These are phyloP conservation scores for Yamagishiella unicocca DNA, from an alignment of 139 green algal species.

Conservation along the genomic window DNA sequence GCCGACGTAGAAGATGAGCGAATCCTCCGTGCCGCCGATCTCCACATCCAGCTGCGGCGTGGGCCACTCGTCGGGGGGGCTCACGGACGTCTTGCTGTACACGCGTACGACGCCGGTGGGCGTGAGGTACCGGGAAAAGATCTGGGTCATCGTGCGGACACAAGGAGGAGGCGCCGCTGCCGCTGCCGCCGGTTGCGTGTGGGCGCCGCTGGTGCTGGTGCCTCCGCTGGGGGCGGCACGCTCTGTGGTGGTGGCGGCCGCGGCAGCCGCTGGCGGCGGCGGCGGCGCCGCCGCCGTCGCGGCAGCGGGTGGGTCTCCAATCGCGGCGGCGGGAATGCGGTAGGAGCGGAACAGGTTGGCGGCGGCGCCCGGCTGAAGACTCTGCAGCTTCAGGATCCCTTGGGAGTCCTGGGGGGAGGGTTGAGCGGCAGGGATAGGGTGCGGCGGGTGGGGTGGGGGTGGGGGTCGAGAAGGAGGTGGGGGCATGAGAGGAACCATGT, in stretches of 20 bases:
- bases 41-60: conserved; percentile 30
- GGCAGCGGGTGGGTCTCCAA: background rate
- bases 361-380: background rate
- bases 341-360: conserved; percentile 27
- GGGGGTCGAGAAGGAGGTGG: background rate
- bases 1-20: background rate
- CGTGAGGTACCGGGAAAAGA: background rate
- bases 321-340: too few relatives aligned
- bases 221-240: too few relatives aligned
- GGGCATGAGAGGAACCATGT: background rate
- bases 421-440: background rate
- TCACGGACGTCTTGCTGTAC: conserved; percentile 25
- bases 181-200: too few relatives aligned
- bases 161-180: background rate
- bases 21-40: background rate
- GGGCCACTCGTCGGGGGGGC: conserved; percentile 17
- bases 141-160: conserved; percentile 16
- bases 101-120: background rate
- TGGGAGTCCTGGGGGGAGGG: background rate
- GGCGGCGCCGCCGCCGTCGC: background rate
- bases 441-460: too few relatives aligned
- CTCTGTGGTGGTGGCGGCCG: background rate
- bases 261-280: background rate
- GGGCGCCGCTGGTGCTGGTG: too few relatives aligned
- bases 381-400: background rate